Evolutionary conservation across 2,329 filamentous ascomycete species (phyloP).

Genomic region (Aspergillus clavatus): DNA sequence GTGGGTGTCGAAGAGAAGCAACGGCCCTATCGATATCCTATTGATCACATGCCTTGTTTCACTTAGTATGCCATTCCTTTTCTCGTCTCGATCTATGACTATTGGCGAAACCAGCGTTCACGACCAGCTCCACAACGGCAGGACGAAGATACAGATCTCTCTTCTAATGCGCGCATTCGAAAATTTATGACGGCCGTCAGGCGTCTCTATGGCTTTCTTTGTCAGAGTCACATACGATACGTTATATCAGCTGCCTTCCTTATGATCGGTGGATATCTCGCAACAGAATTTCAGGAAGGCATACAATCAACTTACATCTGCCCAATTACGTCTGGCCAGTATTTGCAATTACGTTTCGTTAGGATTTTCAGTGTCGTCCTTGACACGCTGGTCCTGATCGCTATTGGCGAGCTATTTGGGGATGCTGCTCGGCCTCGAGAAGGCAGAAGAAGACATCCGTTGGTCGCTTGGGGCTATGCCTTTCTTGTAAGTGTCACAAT

Average conservation of each 20-base stretch:
- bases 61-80: conserved; percentile 38
- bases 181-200: conserved; percentile 25
- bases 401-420: conserved; percentile 26
- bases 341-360: conserved; percentile 32
- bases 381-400: conserved; percentile 41
- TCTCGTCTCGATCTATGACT: conserved; percentile 40
- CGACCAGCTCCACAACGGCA: conserved; percentile 18
- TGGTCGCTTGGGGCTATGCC: conserved; percentile 26
- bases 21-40: not conserved
- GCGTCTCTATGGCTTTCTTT: conserved; percentile 25
- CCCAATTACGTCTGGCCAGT: conserved; percentile 34
- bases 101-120: conserved; percentile 28
- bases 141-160: conserved; percentile 11
- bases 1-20: conserved; percentile 5
- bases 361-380: conserved; percentile 36
- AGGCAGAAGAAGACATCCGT: conserved; percentile 19
- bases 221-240: conserved; percentile 34
- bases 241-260: conserved; percentile 37
- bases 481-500: conserved; percentile 25
- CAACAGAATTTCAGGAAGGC: conserved; percentile 30
- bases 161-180: conserved; percentile 14
- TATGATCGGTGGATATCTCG: conserved; percentile 35
- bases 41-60: conserved; percentile 11
- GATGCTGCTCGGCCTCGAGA: conserved; percentile 17
- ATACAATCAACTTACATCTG: conserved; percentile 49